A percentile compares a stretch with the other conserved stretches of the same genome.
These are phyloP conservation scores for Lachancea cidri DNA, from an alignment of 805 yeast species.

Conservation along the genomic window DNA sequence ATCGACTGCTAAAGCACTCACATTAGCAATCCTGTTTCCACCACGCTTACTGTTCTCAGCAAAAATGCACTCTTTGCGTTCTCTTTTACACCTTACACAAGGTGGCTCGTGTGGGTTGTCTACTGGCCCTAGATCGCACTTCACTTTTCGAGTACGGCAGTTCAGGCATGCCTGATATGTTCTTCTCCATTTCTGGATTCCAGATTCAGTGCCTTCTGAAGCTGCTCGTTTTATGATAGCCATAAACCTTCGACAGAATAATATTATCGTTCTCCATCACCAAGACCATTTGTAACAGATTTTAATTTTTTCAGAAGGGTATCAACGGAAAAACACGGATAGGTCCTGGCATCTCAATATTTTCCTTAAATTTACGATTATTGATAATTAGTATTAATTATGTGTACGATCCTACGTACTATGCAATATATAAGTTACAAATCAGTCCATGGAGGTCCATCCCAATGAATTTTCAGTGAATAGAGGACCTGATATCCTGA, in stretches of 20 bases:
- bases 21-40: conserved; percentile 4
- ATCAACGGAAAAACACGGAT: background rate
- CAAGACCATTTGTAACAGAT: background rate
- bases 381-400: background rate
- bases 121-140: conserved; percentile 78
- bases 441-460: conserved; percentile 4
- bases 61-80: conserved; percentile 74
- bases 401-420: background rate
- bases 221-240: background rate
- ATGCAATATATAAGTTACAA: background rate
- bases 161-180: conserved; percentile 80
- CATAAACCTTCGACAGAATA: too few species aligned
- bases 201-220: conserved; percentile 10
- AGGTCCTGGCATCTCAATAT: background rate
- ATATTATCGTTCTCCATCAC: conserved; percentile 1
- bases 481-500: conserved; percentile 10
- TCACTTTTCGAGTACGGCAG: conserved; percentile 79
- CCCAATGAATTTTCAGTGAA: conserved; percentile 12
- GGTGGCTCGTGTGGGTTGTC: conserved; percentile 73
- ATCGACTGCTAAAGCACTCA: conserved; percentile 1
- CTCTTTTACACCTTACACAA: conserved; percentile 80
- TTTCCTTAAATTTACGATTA: background rate
- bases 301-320: background rate
- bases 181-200: conserved; percentile 42
- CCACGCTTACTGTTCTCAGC: conserved; percentile 21